Conservation (phyloP, 371 early-diverging fungal genomes). For the Haplosporangium sp. region DNA sequence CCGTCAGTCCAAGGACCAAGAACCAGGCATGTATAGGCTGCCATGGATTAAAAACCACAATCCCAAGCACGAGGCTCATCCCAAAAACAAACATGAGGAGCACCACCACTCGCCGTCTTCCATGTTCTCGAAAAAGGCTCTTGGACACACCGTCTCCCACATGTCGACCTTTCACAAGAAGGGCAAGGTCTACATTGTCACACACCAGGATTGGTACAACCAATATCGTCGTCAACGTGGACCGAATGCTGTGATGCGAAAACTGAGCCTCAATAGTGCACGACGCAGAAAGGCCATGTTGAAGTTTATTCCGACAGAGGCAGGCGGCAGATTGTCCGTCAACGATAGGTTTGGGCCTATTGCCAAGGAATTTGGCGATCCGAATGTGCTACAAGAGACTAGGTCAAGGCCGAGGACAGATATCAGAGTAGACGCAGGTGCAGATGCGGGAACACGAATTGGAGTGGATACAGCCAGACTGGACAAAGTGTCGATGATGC, state of each 20-base stretch:
- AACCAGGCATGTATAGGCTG: too few relatives aligned
- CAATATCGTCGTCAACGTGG: conserved; percentile 39
- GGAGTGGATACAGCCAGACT: neutral
- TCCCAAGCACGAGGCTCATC: neutral
- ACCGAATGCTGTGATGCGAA: conserved; percentile 18
- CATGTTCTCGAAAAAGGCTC: neutral
- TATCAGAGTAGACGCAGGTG: too few relatives aligned
- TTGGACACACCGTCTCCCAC: neutral
- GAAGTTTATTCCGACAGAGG: conserved; percentile 2
- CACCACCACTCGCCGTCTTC: neutral
- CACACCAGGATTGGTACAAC: conserved; percentile 33
- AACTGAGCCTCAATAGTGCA: conserved; percentile 22
- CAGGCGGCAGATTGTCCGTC: neutral
- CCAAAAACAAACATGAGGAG: neutral
- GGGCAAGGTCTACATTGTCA: conserved; percentile 28
- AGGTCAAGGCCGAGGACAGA: too few relatives aligned
- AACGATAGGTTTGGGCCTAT: neutral
- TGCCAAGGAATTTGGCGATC: neutral
- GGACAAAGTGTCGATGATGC: neutral
- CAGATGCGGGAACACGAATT: neutral
- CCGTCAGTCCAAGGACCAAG: too few relatives aligned
- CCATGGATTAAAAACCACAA: neutral
- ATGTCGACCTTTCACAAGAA: conserved; percentile 11
- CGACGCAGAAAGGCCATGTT: conserved; percentile 23
- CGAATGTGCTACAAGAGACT: neutral